These are phyloP conservation scores for Cercis canadensis DNA, from an alignment of 306 rosid species.

Conservation along the genomic window DNA sequence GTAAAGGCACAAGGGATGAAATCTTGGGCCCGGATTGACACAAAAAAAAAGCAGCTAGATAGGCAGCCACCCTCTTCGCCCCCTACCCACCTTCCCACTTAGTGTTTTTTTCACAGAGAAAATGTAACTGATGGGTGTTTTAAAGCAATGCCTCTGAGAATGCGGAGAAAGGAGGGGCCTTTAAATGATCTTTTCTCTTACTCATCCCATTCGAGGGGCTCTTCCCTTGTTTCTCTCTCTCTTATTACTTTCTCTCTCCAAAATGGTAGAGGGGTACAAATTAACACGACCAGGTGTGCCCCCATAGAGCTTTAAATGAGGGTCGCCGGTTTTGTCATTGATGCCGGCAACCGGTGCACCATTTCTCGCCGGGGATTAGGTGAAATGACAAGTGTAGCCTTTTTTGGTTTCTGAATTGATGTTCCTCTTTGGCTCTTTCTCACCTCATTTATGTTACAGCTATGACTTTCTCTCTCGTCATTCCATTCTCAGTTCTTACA, in stretches of 20 bases:
- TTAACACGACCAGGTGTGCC: constrained; percentile 44
- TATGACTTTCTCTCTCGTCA: constrained; percentile 13
- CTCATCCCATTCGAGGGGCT: constrained; percentile 41
- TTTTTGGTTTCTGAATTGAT: not conserved
- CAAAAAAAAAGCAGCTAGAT: constrained; percentile 3
- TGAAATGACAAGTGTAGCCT: constrained; percentile 36
- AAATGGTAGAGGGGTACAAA: constrained; percentile 38
- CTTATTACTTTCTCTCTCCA: constrained; percentile 29
- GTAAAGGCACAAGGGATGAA: constrained; percentile 49
- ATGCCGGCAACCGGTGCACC: constrained; percentile 21
- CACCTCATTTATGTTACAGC: constrained; percentile 22
- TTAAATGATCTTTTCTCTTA: constrained; percentile 39
- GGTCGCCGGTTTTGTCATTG: constrained; percentile 13
- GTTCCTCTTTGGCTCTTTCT: constrained; percentile 20
- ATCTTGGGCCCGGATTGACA: constrained; percentile 38
- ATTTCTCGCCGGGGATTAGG: constrained; percentile 8
- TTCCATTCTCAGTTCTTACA: constrained; percentile 26
- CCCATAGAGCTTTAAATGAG: constrained; percentile 45
- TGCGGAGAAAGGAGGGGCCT: constrained; percentile 40
- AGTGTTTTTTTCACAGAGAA: not conserved
- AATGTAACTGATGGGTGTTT: constrained; percentile 75
- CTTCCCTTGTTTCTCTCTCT: not conserved
- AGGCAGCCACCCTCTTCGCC: constrained; percentile 35
- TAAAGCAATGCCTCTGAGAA: constrained; percentile 49
- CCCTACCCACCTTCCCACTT: not conserved